Evolutionary conservation across 148 eudicot genomes (phyloP), one percentile per base, ranked within the genome.

Genomic region (Vaccinium myrtillus): DNA sequence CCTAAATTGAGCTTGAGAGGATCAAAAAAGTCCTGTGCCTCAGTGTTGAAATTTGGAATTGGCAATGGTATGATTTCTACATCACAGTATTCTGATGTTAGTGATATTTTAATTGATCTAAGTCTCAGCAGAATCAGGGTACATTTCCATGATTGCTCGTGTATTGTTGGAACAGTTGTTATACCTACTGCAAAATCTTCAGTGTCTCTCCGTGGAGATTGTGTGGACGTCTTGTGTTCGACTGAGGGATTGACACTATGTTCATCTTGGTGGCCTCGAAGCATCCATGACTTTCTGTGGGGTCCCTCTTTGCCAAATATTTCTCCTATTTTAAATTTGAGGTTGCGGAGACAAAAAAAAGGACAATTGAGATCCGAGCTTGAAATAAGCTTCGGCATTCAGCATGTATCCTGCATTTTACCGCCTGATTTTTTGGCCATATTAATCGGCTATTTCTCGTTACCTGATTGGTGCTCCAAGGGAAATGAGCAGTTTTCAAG

Each of bases 131-230:
- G 86, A 87, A 84, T 89, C 71, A 88, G 83, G 77, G 39, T 93
- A 55, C 92, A 97, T 88, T 94, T 97, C 89, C 98, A 97, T 91
- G 98, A 97, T 84, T 91, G 91, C 65, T 89, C 98, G 48, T 89
- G 92, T 87, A 83, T 90, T 80, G 49, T 97, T 51, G 94, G 90
- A 73, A 91, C 90, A 63, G 67, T 93, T 77, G 89, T 87, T 80
- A 84, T 94, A 78, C 91, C 98, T 50, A 87, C 88, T 49, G 90
- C 94, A 81, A 93, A 89, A 85, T 91, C 89, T 50, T 86, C 90
- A 1, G 18, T 95, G 61, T 70, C 87, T 30, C 70, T 89, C 77
- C 76, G 86, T 75, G 83, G 83, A 56, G 92, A 90, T 78, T 85
- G 82, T 83, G 86, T 94, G 69, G 98, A 97, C 82, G 63, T 95